Base-by-base conservation (phyloP, 1,284 basidiomycete genomes). In the Fomitopsis schrenkii region DNA sequence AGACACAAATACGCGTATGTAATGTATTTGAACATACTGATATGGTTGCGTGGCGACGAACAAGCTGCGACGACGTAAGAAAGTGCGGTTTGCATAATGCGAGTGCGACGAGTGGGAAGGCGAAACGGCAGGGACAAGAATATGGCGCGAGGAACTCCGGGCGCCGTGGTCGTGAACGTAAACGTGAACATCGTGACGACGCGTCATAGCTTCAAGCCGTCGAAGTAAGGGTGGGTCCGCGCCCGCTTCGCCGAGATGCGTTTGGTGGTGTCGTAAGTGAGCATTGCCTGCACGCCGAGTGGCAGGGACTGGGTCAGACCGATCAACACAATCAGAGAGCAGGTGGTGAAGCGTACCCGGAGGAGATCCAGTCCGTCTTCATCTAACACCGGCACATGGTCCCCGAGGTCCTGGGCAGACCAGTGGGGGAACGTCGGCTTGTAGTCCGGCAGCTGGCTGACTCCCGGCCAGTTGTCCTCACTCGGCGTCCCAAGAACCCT, bases 391-490 rank as follows among this genome's bases (percentile, higher is more conserved):
- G 85, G 82, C 38, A 96, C 87, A 30, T 89, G 82, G 57, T 79
- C 79, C 28, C 79, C 73, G 36, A 97, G 77, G 62, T 94, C 88
- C 66, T 89, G 85, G 53, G 74, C 75, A 15, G 83, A 83, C 97
- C 97, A 99, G 75, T 95, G 93, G 1, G 97, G 97, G 85, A 99
- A 99, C 17, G 95, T 90, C 4, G 93, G 76, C 79, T 99, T 99
- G 83, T 97, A 99, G 76, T 99, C 97, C 1, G 97, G 95, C 59
- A 99, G 76, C 59, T 83, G 80, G 68, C 86, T 87, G 40, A 99
- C 91, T 5, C 95, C 95, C 0, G 96, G 97, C 97, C 97, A 99
- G 9, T 78, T 80, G 40, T 93, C 87, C 70, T 98, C 96, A 69
- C 87, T 91, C 1, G 97, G 97, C n/a, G 97, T 99, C 22, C 97